Percentiles rank a stretch among this genome's conserved stretches.
Evolutionary conservation across 495 filamentous ascomycete genomes (phyloP).

Genomic region (Xylaria intraflava): DNA sequence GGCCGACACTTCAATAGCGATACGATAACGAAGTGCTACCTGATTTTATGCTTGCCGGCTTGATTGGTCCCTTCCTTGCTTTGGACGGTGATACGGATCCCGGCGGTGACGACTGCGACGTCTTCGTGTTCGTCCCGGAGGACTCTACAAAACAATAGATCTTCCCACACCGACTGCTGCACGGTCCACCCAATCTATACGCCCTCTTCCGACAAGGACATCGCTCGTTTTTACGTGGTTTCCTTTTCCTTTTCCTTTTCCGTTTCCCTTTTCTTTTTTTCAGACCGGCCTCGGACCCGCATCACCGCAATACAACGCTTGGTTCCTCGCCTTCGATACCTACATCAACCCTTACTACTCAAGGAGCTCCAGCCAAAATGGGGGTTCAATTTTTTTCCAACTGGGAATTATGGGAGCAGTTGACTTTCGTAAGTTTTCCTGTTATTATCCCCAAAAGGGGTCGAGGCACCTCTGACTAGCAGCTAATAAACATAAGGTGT

Average conservation of each 20-base stretch:
- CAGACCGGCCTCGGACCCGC: neutral
- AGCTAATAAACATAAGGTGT: constrained; percentile 33
- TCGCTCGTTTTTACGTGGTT: neutral
- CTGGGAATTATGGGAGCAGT: constrained; percentile 86
- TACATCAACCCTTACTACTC: constrained; percentile 22
- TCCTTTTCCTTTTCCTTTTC: neutral
- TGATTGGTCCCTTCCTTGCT: neutral
- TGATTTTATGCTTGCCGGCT: neutral
- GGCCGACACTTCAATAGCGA: no score
- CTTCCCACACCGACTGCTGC: neutral
- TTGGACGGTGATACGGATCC: neutral
- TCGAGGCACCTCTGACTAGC: neutral
- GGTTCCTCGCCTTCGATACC: constrained; percentile 24
- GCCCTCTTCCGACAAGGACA: neutral
- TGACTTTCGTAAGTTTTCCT: constrained; percentile 68
- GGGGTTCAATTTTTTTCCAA: constrained; percentile 58
- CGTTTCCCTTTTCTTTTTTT: neutral
- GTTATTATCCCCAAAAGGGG: neutral
- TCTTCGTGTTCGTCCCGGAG: neutral
- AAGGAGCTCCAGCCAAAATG: constrained; percentile 24
- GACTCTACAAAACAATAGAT: neutral
- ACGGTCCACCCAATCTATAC: neutral
- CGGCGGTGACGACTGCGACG: neutral
- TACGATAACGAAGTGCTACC: neutral
- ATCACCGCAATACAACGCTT: constrained; percentile 25